Conservation (phyloP, 2,329 filamentous ascomycete genomes). For the Ophiostoma piceae region DNA sequence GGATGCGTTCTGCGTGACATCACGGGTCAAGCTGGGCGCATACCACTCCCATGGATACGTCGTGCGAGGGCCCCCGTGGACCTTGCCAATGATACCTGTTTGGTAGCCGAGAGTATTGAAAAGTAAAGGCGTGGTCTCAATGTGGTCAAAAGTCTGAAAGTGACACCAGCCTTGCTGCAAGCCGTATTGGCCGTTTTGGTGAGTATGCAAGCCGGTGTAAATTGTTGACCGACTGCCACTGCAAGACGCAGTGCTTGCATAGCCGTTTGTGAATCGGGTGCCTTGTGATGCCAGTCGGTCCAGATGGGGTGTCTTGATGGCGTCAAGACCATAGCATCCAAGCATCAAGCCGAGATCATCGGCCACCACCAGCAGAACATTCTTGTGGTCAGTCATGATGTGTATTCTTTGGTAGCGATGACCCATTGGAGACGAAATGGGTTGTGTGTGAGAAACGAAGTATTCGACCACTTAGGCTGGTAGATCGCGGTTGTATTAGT, state of each 20-base stretch:
- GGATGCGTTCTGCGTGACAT: not conserved
- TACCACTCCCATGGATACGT: constrained; percentile 3
- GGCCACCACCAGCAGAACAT: constrained; percentile 19
- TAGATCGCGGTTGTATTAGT: not conserved
- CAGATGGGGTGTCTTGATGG: not conserved
- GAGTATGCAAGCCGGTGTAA: not conserved
- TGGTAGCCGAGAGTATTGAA: not conserved
- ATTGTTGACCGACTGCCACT: not conserved
- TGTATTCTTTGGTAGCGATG: not conserved
- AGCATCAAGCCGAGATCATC: constrained; percentile 26
- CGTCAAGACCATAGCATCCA: constrained; percentile 16
- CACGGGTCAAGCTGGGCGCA: constrained; percentile 4
- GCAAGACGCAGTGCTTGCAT: not conserved
- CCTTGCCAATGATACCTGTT: not conserved
- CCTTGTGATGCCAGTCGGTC: not conserved
- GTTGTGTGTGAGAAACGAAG: too few species aligned
- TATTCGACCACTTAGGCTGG: not conserved
- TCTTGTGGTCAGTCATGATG: not conserved
- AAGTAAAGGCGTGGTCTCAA: not conserved
- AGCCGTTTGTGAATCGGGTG: not conserved
- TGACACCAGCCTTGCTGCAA: not conserved
- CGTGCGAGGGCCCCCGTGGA: not conserved
- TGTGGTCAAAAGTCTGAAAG: not conserved
- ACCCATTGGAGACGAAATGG: too few species aligned
- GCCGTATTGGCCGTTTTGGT: not conserved